Percentiles rank a stretch among this genome's conserved stretches.
Conservation (phyloP, 2,329 filamentous ascomycete species). For the Phialophora verrucosa region DNA sequence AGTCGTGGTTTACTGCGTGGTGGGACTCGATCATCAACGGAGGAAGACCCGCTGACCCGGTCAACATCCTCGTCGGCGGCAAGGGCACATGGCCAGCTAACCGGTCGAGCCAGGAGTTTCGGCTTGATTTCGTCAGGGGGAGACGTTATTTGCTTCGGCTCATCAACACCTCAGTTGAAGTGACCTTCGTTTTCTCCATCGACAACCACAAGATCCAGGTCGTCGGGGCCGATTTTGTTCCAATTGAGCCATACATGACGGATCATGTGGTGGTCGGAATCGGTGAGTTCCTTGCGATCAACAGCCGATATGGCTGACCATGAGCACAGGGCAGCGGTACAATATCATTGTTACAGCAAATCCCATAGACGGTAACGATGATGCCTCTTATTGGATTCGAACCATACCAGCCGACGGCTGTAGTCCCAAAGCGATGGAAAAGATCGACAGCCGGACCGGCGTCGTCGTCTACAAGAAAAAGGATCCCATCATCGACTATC, state of each 20-base stretch:
- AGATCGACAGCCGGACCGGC: slow-evolving; percentile 6
- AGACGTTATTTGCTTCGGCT: slow-evolving; percentile 13
- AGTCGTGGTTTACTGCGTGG: slow-evolving; percentile 9
- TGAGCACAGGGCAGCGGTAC: slow-evolving; percentile 13
- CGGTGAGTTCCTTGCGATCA: neutral
- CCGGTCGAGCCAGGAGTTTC: neutral
- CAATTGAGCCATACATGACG: slow-evolving; percentile 17
- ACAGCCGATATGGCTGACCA: neutral
- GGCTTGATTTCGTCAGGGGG: neutral
- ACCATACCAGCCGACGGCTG: slow-evolving; percentile 11
- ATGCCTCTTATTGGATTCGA: slow-evolving; percentile 15
- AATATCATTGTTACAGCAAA: slow-evolving; percentile 18
- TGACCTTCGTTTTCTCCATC: slow-evolving; percentile 17
- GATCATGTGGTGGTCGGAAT: slow-evolving; percentile 20
- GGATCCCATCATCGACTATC: neutral
- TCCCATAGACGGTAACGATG: neutral
- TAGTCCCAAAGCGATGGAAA: neutral
- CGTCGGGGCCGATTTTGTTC: slow-evolving; percentile 11
- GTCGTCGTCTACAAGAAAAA: neutral
- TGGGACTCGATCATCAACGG: neutral
- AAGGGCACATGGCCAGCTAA: neutral
- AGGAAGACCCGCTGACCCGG: neutral
- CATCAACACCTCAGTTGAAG: slow-evolving; percentile 13
- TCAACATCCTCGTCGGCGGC: slow-evolving; percentile 16
- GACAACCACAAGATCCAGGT: slow-evolving; percentile 21